Percentiles rank a stretch among this genome's conserved stretches.
These are phyloP conservation scores for Gomphus sp. DNA, from an alignment of 1,284 basidiomycete species.

Conservation along the genomic window DNA sequence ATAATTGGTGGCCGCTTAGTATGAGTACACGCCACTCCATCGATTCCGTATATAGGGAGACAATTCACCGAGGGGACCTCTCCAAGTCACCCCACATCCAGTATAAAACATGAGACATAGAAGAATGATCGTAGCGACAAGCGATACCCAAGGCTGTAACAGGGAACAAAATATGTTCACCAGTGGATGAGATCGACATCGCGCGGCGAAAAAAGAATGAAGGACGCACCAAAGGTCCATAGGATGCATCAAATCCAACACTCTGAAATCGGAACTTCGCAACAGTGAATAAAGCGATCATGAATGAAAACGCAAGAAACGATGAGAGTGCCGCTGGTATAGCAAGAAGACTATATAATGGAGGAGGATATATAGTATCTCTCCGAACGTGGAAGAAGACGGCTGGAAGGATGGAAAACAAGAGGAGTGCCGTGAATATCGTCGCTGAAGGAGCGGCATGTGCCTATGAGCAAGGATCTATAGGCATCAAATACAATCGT, in stretches of 20 bases:
- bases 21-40: slow-evolving; percentile 5
- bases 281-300: slow-evolving; percentile 20
- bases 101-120: slow-evolving; percentile 19
- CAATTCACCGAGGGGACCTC: slow-evolving; percentile 14
- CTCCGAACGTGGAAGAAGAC: slow-evolving; percentile 16
- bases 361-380: slow-evolving; percentile 17
- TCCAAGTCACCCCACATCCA: slow-evolving; percentile 21
- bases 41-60: slow-evolving; percentile 9
- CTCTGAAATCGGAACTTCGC: slow-evolving; percentile 17
- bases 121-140: slow-evolving; percentile 19
- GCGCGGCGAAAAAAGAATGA: not conserved
- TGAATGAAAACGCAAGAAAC: slow-evolving; percentile 18
- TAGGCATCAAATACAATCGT: not conserved
- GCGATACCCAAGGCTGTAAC: slow-evolving; percentile 22
- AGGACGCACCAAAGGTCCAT: slow-evolving; percentile 21
- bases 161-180: no score
- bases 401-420: slow-evolving; percentile 17
- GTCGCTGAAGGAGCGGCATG: slow-evolving; percentile 15
- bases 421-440: slow-evolving; percentile 17
- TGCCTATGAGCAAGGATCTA: not conserved
- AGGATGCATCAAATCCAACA: slow-evolving; percentile 16
- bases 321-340: slow-evolving; percentile 18
- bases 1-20: not conserved
- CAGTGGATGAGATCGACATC: not conserved
- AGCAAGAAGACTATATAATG: slow-evolving; percentile 18